Percentiles rank a stretch among this genome's conserved stretches.
Conservation (phyloP, 352 stramenopile species). For the Pythium graminicola region DNA sequence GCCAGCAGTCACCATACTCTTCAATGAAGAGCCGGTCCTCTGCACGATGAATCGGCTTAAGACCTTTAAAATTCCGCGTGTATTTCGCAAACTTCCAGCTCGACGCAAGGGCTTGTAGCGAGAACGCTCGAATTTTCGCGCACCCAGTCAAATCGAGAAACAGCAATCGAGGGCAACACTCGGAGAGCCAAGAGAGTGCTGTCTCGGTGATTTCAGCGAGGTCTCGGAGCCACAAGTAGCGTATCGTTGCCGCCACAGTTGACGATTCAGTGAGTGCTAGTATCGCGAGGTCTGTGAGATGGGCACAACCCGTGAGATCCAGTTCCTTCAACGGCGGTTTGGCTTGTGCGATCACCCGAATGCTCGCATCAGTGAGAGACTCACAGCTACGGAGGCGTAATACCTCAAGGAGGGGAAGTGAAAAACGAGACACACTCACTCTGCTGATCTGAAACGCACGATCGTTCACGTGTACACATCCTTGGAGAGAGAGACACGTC, state of each 20-base stretch:
- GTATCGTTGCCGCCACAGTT: conserved; percentile 31
- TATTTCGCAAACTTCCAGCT: conserved; percentile 59
- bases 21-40: conserved; percentile 82
- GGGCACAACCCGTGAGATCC: conserved; percentile 63
- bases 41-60: conserved; percentile 65
- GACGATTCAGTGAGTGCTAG: conserved; percentile 56
- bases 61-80: conserved; percentile 56
- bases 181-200: conserved; percentile 79
- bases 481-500: conserved; percentile 20
- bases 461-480: conserved; percentile 23
- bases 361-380: conserved; percentile 33
- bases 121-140: conserved; percentile 34
- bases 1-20: conserved; percentile 73
- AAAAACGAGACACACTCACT: background rate
- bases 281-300: conserved; percentile 74
- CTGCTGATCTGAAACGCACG: conserved; percentile 8
- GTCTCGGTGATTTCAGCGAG: conserved; percentile 65
- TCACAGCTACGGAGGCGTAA: conserved; percentile 41
- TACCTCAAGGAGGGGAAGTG: conserved; percentile 23
- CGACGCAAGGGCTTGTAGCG: conserved; percentile 45
- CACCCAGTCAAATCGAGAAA: conserved; percentile 60
- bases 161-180: conserved; percentile 57
- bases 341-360: conserved; percentile 34
- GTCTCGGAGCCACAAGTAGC: conserved; percentile 59
- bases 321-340: conserved; percentile 70